phyloP scores from a whole-genome alignment of 1,284 basidiomycete species.

The Neonothopanus nambi region DNA sequence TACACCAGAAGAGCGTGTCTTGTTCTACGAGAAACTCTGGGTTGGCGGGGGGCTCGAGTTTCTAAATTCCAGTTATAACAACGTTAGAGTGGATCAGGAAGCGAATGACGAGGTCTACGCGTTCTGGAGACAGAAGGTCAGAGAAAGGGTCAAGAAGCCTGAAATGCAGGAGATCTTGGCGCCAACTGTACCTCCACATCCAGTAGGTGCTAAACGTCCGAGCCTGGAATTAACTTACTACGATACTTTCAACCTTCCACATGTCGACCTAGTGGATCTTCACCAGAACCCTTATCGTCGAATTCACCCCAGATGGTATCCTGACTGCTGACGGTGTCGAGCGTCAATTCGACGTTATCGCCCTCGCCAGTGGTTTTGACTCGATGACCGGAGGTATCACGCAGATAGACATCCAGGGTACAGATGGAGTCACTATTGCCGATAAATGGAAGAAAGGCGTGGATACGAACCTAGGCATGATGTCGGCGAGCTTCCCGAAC shows the following conservation, averaged over 20 bases:
- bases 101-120: constrained; percentile 11
- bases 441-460: constrained; percentile 15
- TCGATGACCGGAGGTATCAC: constrained; percentile 13
- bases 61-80: constrained; percentile 19
- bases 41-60: constrained; percentile 22
- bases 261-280: constrained; percentile 12
- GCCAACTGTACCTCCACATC: constrained; percentile 11
- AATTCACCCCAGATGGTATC: constrained; percentile 3
- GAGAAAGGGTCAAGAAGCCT: constrained; percentile 3
- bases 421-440: constrained; percentile 5
- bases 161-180: constrained; percentile 7
- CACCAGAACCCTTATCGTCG: constrained; percentile 3
- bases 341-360: constrained; percentile 12
- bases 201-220: constrained; percentile 13
- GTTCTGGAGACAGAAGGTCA: constrained; percentile 13
- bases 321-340: constrained; percentile 7
- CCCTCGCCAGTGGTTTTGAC: constrained; percentile 15
- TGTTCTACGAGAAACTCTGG: constrained; percentile 25
- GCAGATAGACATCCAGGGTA: constrained; percentile 11
- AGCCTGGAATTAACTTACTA: constrained; percentile 14
- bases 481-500: constrained; percentile 8
- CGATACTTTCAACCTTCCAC: constrained; percentile 13
- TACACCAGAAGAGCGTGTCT: constrained; percentile 22
- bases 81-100: constrained; percentile 11
- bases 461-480: constrained; percentile 14